phyloP scores from a whole-genome alignment of 2,329 filamentous ascomycete genomes.

The Pyricularia grisea region DNA sequence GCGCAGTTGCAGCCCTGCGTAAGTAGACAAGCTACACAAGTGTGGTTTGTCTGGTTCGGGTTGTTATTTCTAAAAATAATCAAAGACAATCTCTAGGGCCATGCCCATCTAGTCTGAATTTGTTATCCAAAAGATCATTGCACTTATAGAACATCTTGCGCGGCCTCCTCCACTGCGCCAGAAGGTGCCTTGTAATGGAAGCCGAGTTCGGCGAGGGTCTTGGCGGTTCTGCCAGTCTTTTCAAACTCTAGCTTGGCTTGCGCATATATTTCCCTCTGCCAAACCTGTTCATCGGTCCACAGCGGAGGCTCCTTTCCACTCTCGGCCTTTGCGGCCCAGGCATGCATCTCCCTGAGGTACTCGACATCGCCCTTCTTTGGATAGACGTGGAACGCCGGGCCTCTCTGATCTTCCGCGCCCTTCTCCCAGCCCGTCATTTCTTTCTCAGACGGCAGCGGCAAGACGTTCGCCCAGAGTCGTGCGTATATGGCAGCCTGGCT shows the following conservation, averaged over 20 bases:
- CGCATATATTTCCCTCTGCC: constrained; percentile 59
- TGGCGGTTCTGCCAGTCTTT: constrained; percentile 53
- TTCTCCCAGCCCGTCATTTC: constrained; percentile 66
- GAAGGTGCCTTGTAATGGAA: constrained; percentile 39
- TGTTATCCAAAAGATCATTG: background rate
- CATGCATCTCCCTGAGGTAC: constrained; percentile 61
- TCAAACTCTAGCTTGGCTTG: constrained; percentile 67
- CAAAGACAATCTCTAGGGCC: background rate
- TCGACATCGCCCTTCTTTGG: constrained; percentile 50
- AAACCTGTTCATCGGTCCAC: constrained; percentile 64
- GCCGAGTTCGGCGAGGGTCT: constrained; percentile 61
- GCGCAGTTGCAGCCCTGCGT: background rate
- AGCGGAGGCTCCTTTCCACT: constrained; percentile 57
- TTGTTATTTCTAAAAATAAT: background rate
- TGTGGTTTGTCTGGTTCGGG: background rate
- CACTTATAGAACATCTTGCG: constrained; percentile 9
- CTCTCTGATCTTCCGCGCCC: constrained; percentile 39
- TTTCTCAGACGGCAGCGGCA: constrained; percentile 50
- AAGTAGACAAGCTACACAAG: background rate
- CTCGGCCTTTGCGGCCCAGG: constrained; percentile 45
- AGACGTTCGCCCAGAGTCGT: constrained; percentile 63
- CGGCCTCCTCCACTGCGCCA: constrained; percentile 6
- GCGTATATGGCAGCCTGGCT: constrained; percentile 70
- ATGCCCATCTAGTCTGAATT: background rate
- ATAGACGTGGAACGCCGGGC: constrained; percentile 37